A percentile compares a stretch with the other conserved stretches of the same genome.
Conservation (phyloP, 2,329 filamentous ascomycete species). For the Botrytis aclada region DNA sequence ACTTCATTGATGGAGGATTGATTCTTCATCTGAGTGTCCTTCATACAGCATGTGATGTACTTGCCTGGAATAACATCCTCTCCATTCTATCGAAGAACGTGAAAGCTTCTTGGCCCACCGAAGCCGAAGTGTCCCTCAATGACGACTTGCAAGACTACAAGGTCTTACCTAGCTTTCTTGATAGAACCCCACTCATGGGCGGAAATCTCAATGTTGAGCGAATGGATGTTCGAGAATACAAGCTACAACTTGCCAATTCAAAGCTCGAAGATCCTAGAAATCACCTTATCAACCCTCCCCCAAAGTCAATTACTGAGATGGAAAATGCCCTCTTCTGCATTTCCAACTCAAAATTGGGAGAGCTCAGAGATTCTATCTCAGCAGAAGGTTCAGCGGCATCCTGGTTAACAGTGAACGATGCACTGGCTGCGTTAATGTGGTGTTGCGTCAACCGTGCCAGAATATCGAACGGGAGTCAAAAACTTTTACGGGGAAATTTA, state of each 20-base stretch:
- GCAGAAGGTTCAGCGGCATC: background rate
- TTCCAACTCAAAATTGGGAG: background rate
- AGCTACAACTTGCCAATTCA: background rate
- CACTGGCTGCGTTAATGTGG: background rate
- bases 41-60: slow-evolving; percentile 9
- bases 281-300: background rate
- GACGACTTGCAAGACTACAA: background rate
- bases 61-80: background rate
- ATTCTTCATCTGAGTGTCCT: slow-evolving; percentile 15
- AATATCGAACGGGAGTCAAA: background rate
- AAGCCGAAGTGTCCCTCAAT: background rate
- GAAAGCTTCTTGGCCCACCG: slow-evolving; percentile 3
- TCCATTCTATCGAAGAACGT: background rate
- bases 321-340: slow-evolving; percentile 6
- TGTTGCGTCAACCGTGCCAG: slow-evolving; percentile 8
- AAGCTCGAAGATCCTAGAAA: slow-evolving; percentile 1
- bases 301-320: slow-evolving; percentile 10
- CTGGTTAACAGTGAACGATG: slow-evolving; percentile 11
- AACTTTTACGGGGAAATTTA: background rate
- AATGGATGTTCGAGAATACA: slow-evolving; percentile 14
- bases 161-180: background rate
- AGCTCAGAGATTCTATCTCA: background rate
- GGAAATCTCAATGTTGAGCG: background rate
- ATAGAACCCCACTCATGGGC: slow-evolving; percentile 6
- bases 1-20: slow-evolving; percentile 16